Conservation (phyloP, 176 grass and related monocot species). For the Oryza rufipogon region DNA sequence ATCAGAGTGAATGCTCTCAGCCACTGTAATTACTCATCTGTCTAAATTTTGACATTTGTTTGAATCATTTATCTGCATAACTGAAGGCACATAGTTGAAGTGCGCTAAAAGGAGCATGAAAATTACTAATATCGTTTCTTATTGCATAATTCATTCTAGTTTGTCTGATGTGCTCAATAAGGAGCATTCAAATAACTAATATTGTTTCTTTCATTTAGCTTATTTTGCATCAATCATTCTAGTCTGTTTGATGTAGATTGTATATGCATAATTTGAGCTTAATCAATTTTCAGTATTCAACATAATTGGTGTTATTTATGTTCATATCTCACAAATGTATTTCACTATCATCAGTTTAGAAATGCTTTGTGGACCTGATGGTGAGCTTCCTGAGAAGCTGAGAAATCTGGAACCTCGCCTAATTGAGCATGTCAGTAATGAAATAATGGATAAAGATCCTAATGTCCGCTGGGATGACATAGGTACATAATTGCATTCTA, state of each 20-base stretch:
- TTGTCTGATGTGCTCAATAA: not conserved
- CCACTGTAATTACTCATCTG: not conserved
- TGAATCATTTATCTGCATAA: not conserved
- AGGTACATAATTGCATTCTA: slow-evolving; percentile 57
- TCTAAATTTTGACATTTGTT: not conserved
- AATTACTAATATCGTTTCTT: no score
- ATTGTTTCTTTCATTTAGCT: slow-evolving; percentile 7
- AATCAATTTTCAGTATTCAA: not conserved
- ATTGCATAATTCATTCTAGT: no score
- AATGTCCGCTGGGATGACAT: slow-evolving; percentile 95
- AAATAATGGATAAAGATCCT: slow-evolving; percentile 99
- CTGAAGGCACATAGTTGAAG: not conserved
- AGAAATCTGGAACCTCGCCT: slow-evolving; percentile 93
- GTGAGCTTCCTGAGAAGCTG: slow-evolving; percentile 93
- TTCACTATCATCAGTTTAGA: slow-evolving; percentile 64
- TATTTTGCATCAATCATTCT: slow-evolving; percentile 30
- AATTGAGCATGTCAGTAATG: slow-evolving; percentile 96
- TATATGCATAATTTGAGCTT: slow-evolving; percentile 15
- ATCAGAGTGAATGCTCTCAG: not conserved
- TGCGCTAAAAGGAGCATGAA: not conserved
- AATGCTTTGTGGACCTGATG: slow-evolving; percentile 88
- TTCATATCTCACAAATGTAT: slow-evolving; percentile 31
- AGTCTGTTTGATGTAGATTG: not conserved
- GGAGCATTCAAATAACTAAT: not conserved
- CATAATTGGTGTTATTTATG: slow-evolving; percentile 15